These are phyloP conservation scores for Eustoma russellianum DNA, from an alignment of 257 asterid genomes.

Conservation along the genomic window DNA sequence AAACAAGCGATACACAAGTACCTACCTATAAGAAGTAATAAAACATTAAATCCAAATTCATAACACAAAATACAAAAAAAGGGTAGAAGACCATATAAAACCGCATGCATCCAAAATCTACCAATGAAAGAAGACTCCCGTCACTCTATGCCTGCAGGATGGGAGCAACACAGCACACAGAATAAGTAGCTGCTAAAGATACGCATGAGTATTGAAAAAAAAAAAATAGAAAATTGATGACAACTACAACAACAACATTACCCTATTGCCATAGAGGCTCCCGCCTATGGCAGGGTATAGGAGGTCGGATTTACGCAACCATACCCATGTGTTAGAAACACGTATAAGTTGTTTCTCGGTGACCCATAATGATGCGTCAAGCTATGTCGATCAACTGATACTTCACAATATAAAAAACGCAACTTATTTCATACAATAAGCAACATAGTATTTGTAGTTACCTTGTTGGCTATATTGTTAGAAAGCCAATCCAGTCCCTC, in stretches of 20 bases:
- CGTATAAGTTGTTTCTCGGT: too few species aligned
- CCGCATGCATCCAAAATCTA: slow-evolving; percentile 43
- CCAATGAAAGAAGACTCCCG: slow-evolving; percentile 22
- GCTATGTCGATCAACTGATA: too few species aligned
- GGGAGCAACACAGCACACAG: background rate
- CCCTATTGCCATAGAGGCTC: too few species aligned
- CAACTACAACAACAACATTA: too few species aligned
- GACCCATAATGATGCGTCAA: too few species aligned
- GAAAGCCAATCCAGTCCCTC: slow-evolving; percentile 97
- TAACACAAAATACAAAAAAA: background rate
- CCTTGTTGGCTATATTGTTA: slow-evolving; percentile 77
- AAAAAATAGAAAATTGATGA: too few species aligned
- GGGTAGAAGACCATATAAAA: slow-evolving; percentile 29
- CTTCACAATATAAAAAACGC: too few species aligned
- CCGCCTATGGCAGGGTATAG: too few species aligned
- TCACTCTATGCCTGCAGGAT: slow-evolving; percentile 45
- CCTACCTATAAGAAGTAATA: too few species aligned
- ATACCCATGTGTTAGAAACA: too few species aligned
- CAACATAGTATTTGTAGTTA: slow-evolving; percentile 14
- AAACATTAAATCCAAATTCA: slow-evolving; percentile 12
- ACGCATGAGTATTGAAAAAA: background rate
- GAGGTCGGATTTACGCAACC: too few species aligned
- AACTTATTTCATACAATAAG: background rate
- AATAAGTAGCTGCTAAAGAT: background rate
- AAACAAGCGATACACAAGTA: too few species aligned